Evolutionary conservation across 2,329 filamentous ascomycete genomes (phyloP).

Genomic region (Scytalidium lignicola): DNA sequence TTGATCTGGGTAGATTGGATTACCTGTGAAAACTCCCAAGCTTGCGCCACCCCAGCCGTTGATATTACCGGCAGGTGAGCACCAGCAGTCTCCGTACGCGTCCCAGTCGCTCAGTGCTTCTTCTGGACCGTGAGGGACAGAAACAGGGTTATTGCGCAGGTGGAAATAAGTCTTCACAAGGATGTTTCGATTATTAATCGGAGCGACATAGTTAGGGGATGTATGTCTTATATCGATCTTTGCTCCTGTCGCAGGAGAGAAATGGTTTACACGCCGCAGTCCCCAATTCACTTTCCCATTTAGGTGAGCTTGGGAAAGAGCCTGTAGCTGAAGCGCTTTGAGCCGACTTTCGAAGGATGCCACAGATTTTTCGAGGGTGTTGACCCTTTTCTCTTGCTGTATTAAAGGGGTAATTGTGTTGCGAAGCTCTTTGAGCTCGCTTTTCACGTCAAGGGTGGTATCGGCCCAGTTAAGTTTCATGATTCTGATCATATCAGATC

Average conservation of each 20-base stretch:
- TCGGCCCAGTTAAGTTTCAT: neutral
- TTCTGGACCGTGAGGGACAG: conserved; percentile 33
- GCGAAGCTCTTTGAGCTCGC: neutral
- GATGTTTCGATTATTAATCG: conserved; percentile 14
- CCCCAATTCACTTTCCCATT: conserved; percentile 10
- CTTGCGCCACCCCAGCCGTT: conserved; percentile 47
- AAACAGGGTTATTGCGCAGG: conserved; percentile 12
- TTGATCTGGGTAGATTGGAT: conserved; percentile 59
- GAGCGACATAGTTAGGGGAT: conserved; percentile 49
- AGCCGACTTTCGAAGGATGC: neutral
- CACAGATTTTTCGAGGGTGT: neutral
- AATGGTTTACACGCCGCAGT: conserved; percentile 63
- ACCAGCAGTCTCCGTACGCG: conserved; percentile 86
- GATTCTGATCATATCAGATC: conserved; percentile 3
- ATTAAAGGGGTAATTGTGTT: neutral
- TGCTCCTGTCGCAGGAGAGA: conserved; percentile 62
- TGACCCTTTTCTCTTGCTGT: neutral
- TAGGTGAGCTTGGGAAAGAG: conserved; percentile 20
- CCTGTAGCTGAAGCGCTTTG: conserved; percentile 17
- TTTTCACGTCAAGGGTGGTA: neutral
- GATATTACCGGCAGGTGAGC: conserved; percentile 47
- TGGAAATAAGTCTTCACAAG: conserved; percentile 17
- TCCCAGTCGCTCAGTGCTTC: conserved; percentile 65
- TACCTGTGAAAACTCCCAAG: conserved; percentile 57
- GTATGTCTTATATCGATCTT: conserved; percentile 53